Evolutionary conservation across 1,284 basidiomycete species (phyloP), one percentile per base, ranked within the genome.

Genomic region (Phylloporus sp.): DNA sequence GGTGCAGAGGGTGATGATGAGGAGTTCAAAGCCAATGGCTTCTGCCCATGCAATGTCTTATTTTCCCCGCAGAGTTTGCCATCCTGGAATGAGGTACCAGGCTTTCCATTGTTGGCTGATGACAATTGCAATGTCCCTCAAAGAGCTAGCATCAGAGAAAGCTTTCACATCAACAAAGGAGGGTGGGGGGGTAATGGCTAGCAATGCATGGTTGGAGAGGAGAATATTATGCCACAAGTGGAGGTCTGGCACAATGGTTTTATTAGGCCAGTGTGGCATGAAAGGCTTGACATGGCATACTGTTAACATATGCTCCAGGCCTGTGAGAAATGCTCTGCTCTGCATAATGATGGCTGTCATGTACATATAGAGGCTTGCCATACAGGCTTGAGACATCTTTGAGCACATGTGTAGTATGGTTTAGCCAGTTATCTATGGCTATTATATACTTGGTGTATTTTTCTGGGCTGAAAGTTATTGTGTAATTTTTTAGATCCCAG

Each of bases 1-100:
- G n/a, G 2, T 0, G 20, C 29, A 0, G 2, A 62, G 53, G n/a
- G 28, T 12, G 55, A 75, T 6, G 58, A 77, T 59, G 24, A 83
- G 76, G 12, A 82, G 55, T 7, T 65, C 50, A 0, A 69, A 50
- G 0, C 44, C 18, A 1, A 70, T 20, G 0, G 66, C 68, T 24
- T 70, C 44, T 0, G 70, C 64, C 59, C 71, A 66, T 1, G 67
- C 54, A 15, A 71, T 70, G 42, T 73, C 69, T 1, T 18, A 8
- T 3, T 63, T 5, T 0, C 61, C 31, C 0, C 42, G 0, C 0
- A 3, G 17, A 0, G 17, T 39, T 46, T 57, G 29, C 69, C 64
- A 66, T 0, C n/a, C n/a, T 1, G 54, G 63, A 10, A 61, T 18
- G 18, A 66, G 54, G 0, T 22, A 5, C 62, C 60, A 69, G 0